These are phyloP conservation scores for Biscogniauxia sp. DNA, from an alignment of 2,329 filamentous ascomycete genomes.

Conservation along the genomic window DNA sequence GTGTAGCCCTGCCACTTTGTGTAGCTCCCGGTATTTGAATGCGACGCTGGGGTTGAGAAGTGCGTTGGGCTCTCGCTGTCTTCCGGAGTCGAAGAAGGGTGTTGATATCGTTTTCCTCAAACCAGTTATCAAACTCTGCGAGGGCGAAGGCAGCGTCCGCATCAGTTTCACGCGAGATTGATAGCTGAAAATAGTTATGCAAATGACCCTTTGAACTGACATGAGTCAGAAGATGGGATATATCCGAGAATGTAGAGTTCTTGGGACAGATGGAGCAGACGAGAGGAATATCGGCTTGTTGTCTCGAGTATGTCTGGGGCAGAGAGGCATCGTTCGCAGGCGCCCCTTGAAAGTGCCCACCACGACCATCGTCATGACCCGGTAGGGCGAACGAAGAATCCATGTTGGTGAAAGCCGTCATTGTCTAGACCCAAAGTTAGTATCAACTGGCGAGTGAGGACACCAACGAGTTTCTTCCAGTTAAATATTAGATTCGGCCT, in stretches of 20 bases:
- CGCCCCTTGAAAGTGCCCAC: slow-evolving; percentile 1
- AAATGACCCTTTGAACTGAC: slow-evolving; percentile 91
- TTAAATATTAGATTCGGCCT: no score
- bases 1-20: slow-evolving; percentile 23
- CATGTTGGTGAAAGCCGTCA: neutral
- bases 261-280: slow-evolving; percentile 82
- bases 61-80: slow-evolving; percentile 68
- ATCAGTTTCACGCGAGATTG: slow-evolving; percentile 69
- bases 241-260: slow-evolving; percentile 78
- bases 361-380: neutral
- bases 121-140: slow-evolving; percentile 75
- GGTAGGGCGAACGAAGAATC: neutral
- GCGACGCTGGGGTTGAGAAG: slow-evolving; percentile 33
- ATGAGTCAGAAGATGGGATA: slow-evolving; percentile 89
- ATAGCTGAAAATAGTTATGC: slow-evolving; percentile 76
- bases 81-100: slow-evolving; percentile 74
- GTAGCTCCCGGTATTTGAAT: slow-evolving; percentile 19
- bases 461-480: no score
- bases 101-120: slow-evolving; percentile 67
- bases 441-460: neutral
- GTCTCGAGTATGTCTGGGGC: neutral
- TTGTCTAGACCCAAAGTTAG: neutral
- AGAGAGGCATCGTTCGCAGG: neutral
- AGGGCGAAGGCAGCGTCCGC: slow-evolving; percentile 61
- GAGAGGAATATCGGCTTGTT: slow-evolving; percentile 56